Percentiles rank a stretch among this genome's conserved stretches.
Conservation (phyloP, 148 eudicot species). For the Amaranthus palmeri region DNA sequence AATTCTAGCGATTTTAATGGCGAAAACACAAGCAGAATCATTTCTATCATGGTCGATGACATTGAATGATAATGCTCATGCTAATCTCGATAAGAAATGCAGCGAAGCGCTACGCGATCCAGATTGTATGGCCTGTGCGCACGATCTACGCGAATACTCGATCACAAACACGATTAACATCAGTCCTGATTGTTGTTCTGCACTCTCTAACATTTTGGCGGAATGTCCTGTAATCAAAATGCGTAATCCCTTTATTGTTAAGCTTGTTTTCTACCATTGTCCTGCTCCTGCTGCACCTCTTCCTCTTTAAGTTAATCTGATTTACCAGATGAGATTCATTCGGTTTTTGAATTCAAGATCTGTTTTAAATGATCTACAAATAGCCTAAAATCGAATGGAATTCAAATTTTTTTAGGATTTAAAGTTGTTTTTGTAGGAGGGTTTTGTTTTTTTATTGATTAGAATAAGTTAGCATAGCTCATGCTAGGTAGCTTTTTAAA, state of each 20-base stretch:
- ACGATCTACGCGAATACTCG: neutral
- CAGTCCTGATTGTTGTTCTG: conserved; percentile 6
- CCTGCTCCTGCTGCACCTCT: conserved; percentile 3
- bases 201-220: neutral
- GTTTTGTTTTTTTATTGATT: no score
- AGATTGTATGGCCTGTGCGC: neutral
- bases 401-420: no score
- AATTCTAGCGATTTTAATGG: neutral
- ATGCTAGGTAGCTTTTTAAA: no score
- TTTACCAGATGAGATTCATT: no score
- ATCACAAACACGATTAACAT: neutral
- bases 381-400: no score
- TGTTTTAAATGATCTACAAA: no score
- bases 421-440: no score
- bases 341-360: no score
- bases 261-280: neutral
- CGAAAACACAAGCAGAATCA: neutral
- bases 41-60: neutral
- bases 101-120: neutral
- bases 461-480: no score
- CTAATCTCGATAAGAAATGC: neutral
- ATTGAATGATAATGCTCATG: neutral
- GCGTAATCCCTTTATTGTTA: neutral
- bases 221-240: conserved; percentile 1
- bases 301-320: neutral